Conservation (phyloP, 306 rosid species). For the Boehmeria nivea region DNA sequence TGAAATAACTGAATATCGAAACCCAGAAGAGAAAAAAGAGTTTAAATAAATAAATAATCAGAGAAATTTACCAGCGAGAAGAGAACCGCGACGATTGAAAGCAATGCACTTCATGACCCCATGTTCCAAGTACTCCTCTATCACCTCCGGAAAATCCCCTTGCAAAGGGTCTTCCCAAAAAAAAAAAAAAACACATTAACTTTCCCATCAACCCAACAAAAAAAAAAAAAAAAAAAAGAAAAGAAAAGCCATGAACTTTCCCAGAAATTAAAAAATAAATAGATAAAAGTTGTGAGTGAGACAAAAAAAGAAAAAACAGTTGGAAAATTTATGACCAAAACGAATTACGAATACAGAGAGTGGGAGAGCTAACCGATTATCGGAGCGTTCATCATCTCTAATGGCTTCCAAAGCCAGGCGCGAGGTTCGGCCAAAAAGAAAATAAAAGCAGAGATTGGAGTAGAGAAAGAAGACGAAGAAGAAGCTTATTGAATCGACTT, state of each 20-base stretch:
- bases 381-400: slow-evolving; percentile 43
- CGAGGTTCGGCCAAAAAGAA: not conserved
- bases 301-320: not conserved
- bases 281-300: not conserved
- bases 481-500: not conserved
- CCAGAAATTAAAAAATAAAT: not conserved
- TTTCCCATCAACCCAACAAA: not conserved
- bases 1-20: not conserved
- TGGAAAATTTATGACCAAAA: not conserved
- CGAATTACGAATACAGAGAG: not conserved
- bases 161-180: slow-evolving; percentile 62
- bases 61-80: slow-evolving; percentile 68
- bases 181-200: slow-evolving; percentile 1
- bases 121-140: slow-evolving; percentile 90
- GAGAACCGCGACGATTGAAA: slow-evolving; percentile 93
- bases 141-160: slow-evolving; percentile 96
- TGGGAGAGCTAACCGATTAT: slow-evolving; percentile 48
- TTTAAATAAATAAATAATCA: not conserved
- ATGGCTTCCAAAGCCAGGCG: not conserved
- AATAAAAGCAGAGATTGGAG: not conserved
- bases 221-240: not conserved
- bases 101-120: slow-evolving; percentile 91
- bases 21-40: not conserved
- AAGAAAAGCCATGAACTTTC: not conserved
- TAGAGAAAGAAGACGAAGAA: not conserved